Evolutionary conservation across 2,329 filamentous ascomycete genomes (phyloP).

Genomic region (Fusarium verrucosum): DNA sequence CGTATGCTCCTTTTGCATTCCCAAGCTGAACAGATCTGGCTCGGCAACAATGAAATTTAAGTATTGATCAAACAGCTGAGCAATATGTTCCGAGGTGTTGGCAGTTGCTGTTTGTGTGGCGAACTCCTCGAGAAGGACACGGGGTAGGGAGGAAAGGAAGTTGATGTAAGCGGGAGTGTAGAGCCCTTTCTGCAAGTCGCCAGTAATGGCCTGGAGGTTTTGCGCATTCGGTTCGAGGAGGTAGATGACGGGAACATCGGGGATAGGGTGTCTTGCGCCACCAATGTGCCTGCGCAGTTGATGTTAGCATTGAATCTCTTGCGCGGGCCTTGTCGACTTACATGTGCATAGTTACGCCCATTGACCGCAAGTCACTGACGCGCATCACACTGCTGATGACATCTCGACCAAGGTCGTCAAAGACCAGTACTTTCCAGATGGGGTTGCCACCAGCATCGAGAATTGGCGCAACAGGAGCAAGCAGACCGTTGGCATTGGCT

Average conservation of each 20-base stretch:
- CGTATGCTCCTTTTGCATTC: conserved; percentile 87
- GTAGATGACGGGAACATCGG: conserved; percentile 95
- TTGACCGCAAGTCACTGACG: conserved; percentile 89
- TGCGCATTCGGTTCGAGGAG: conserved; percentile 86
- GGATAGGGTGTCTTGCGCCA: conserved; percentile 85
- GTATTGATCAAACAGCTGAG: conserved; percentile 95
- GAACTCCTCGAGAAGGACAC: conserved; percentile 93
- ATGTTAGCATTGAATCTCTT: conserved; percentile 38
- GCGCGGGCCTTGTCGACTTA: conserved; percentile 52
- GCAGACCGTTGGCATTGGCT: conserved; percentile 67
- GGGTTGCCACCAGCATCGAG: conserved; percentile 88
- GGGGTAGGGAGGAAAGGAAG: conserved; percentile 91
- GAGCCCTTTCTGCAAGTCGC: conserved; percentile 84
- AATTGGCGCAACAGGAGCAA: conserved; percentile 78
- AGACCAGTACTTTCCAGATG: conserved; percentile 97
- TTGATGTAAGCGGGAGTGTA: conserved; percentile 97
- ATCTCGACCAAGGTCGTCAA: conserved; percentile 90
- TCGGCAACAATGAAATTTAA: conserved; percentile 97
- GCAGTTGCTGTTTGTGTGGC: conserved; percentile 85
- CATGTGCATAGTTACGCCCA: conserved; percentile 98
- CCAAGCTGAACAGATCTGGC: conserved; percentile 92
- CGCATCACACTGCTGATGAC: conserved; percentile 96
- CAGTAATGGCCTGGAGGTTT: conserved; percentile 85
- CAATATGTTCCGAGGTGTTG: conserved; percentile 87
- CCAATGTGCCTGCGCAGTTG: conserved; percentile 74